These are phyloP conservation scores for Hibiscus tridactylites DNA, from an alignment of 345 rosid species.

Conservation along the genomic window DNA sequence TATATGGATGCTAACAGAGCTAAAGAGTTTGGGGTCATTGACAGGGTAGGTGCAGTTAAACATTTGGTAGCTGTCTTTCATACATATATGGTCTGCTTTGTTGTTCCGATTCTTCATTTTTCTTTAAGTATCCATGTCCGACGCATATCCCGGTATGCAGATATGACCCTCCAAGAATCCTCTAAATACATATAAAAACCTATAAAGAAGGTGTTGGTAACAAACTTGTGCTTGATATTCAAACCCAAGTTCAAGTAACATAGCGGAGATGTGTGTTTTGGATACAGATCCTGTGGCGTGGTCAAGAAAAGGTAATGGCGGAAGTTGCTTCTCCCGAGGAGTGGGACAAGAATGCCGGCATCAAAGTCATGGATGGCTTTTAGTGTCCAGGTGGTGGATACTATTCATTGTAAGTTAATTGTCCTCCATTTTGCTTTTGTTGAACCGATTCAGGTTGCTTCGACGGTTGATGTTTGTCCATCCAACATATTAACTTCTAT, in stretches of 20 bases:
- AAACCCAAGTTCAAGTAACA: background rate
- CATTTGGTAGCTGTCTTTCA: background rate
- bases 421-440: background rate
- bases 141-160: background rate
- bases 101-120: no score
- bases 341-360: constrained; percentile 62
- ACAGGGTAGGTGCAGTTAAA: constrained; percentile 37
- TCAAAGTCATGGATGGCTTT: constrained; percentile 33
- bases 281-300: constrained; percentile 69
- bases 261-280: background rate
- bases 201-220: background rate
- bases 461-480: no score
- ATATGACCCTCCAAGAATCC: background rate
- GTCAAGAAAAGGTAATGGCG: constrained; percentile 61
- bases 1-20: constrained; percentile 72
- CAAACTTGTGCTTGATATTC: no score
- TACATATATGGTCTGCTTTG: background rate
- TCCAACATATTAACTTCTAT: no score
- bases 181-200: background rate
- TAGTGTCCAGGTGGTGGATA: constrained; percentile 5
- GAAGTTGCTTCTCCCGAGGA: constrained; percentile 60
- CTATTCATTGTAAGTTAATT: constrained; percentile 20
- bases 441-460: background rate
- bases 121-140: background rate
- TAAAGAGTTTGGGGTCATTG: constrained; percentile 81